Evolutionary conservation across 306 rosid genomes (phyloP).

Genomic region (Acacia crassicarpa): DNA sequence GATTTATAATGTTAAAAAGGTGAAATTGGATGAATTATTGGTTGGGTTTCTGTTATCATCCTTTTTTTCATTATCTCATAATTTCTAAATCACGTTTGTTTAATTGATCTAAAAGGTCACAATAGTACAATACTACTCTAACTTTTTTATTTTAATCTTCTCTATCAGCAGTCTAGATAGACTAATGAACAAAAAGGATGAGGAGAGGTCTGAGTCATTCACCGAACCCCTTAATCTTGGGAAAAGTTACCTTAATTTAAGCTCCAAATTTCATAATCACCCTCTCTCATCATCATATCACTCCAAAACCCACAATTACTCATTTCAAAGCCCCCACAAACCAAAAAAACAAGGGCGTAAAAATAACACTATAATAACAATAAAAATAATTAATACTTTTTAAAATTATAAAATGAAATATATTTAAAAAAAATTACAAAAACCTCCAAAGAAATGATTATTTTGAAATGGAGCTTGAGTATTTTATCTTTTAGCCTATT

Average conservation of each 20-base stretch:
- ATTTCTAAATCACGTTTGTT: too few species aligned
- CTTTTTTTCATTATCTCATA: too few species aligned
- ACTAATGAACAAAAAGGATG: too few species aligned
- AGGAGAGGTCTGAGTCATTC: too few species aligned
- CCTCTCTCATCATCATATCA: constrained; percentile 1
- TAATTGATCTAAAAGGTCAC: too few species aligned
- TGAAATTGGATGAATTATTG: too few species aligned
- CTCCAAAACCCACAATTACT: neutral
- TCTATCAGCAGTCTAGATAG: too few species aligned
- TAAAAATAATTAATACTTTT: neutral
- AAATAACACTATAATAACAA: neutral
- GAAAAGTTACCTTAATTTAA: neutral
- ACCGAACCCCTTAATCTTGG: too few species aligned
- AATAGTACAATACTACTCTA: too few species aligned
- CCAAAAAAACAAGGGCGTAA: neutral
- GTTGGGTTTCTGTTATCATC: too few species aligned
- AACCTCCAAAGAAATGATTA: neutral
- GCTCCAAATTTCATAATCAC: neutral
- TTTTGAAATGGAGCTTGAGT: neutral
- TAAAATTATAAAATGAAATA: neutral
- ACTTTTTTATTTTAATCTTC: too few species aligned
- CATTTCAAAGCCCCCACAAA: neutral
- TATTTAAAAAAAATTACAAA: neutral
- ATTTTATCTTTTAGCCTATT: neutral
- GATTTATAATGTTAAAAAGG: too few species aligned